phyloP scores from a whole-genome alignment of 2,329 filamentous ascomycete species.

The Plenodomus tracheiphilus region DNA sequence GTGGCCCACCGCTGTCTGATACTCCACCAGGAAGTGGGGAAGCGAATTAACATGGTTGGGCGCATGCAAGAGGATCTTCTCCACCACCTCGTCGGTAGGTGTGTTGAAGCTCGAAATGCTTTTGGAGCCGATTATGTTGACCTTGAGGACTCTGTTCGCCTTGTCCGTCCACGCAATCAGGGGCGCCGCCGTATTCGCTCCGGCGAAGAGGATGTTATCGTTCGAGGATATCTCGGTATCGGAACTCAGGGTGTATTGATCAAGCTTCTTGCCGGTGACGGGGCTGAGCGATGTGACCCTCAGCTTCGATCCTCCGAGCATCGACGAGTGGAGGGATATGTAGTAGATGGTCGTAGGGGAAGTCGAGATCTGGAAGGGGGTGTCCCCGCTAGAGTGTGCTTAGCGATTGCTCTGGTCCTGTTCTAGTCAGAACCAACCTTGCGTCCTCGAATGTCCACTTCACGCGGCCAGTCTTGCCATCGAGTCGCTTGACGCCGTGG shows the following conservation, averaged over 20 bases:
- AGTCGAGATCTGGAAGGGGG: slow-evolving; percentile 74
- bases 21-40: slow-evolving; percentile 85
- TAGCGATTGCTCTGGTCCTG: slow-evolving; percentile 11
- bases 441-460: slow-evolving; percentile 78
- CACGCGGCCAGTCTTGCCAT: slow-evolving; percentile 70
- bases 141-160: slow-evolving; percentile 63
- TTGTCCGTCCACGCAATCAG: slow-evolving; percentile 76
- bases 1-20: slow-evolving; percentile 68
- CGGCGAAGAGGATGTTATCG: slow-evolving; percentile 72
- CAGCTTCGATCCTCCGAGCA: slow-evolving; percentile 69
- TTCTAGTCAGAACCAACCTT: slow-evolving; percentile 44
- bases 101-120: slow-evolving; percentile 49
- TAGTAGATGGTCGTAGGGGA: slow-evolving; percentile 73
- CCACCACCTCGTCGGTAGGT: slow-evolving; percentile 46
- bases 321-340: slow-evolving; percentile 70
- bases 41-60: slow-evolving; percentile 71
- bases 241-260: slow-evolving; percentile 71
- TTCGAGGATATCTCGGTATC: slow-evolving; percentile 71
- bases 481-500: slow-evolving; percentile 69
- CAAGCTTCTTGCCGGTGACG: slow-evolving; percentile 69
- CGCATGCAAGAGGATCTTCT: slow-evolving; percentile 69
- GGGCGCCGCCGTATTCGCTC: slow-evolving; percentile 73
- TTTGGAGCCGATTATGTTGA: slow-evolving; percentile 68
- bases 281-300: slow-evolving; percentile 75
- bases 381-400: slow-evolving; percentile 59